These are phyloP conservation scores for Mycena citricolor DNA, from an alignment of 1,284 basidiomycete species.

Conservation along the genomic window DNA sequence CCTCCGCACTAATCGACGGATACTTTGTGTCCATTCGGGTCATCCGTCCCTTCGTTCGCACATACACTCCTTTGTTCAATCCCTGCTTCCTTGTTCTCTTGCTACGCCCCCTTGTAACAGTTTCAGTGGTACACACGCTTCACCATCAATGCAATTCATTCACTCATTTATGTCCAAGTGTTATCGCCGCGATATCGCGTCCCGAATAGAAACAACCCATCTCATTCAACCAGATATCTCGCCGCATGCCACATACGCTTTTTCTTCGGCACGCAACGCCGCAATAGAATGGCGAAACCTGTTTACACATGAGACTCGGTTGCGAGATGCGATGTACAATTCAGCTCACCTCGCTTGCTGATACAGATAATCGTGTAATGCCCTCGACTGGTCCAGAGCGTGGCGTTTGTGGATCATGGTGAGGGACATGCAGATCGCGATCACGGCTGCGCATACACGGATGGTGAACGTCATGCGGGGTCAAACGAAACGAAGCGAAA, in stretches of 20 bases:
- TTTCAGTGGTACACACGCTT: too few species aligned
- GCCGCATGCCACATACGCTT: background rate
- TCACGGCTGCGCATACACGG: too few species aligned
- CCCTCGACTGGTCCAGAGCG: conserved; percentile 42
- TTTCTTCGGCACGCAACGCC: conserved; percentile 11
- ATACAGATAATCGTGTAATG: conserved; percentile 53
- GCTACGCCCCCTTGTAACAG: too few species aligned
- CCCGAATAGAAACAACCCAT: background rate
- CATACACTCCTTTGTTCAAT: too few species aligned
- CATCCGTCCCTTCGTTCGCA: too few species aligned
- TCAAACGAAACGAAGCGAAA: background rate
- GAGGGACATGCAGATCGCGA: conserved; percentile 41
- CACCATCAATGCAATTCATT: background rate
- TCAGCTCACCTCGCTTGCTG: conserved; percentile 53
- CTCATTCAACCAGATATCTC: background rate
- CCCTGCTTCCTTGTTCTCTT: too few species aligned
- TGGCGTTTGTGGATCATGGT: conserved; percentile 50
- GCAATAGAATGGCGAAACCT: conserved; percentile 16
- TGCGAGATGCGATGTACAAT: background rate
- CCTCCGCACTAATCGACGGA: too few species aligned
- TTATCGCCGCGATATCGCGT: too few species aligned
- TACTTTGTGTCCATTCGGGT: too few species aligned
- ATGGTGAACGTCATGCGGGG: background rate
- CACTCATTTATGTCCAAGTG: too few species aligned
- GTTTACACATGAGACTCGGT: background rate